phyloP scores from a whole-genome alignment of 1,284 basidiomycete genomes.

The Volvariella volvacea region DNA sequence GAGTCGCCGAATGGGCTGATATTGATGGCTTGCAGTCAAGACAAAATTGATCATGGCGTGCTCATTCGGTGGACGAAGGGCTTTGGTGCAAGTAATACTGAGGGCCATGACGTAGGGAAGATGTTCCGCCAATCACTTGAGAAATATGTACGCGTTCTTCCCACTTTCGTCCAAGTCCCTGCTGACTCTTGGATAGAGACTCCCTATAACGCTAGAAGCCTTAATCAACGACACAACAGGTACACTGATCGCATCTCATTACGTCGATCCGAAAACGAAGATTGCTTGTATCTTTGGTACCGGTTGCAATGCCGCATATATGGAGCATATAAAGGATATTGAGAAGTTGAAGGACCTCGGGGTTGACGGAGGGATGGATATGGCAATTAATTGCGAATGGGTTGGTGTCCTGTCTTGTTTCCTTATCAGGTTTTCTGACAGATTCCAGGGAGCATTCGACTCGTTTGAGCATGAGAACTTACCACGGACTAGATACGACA shows the following conservation, averaged over 20 bases:
- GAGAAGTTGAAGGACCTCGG: conserved; percentile 76
- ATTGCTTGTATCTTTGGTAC: conserved; percentile 98
- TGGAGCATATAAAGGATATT: conserved; percentile 79
- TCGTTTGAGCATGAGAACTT: conserved; percentile 94
- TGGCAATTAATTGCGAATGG: conserved; percentile 98
- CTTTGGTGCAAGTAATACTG: conserved; percentile 89
- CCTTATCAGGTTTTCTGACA: not conserved
- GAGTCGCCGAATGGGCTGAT: not conserved
- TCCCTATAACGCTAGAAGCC: conserved; percentile 76
- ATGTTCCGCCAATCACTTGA: conserved; percentile 86
- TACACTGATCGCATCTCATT: conserved; percentile 94
- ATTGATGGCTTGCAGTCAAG: conserved; percentile 54
- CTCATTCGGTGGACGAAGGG: conserved; percentile 99
- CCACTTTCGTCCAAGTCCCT: conserved; percentile 1
- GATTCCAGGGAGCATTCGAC: conserved; percentile 86
- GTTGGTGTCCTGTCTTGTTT: conserved; percentile 32
- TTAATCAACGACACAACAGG: conserved; percentile 98
- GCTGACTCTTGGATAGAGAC: conserved; percentile 31
- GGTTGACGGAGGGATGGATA: conserved; percentile 64
- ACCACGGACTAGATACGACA: conserved; percentile 92
- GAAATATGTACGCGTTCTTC: conserved; percentile 49
- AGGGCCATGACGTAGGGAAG: conserved; percentile 86
- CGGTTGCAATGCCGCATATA: conserved; percentile 97
- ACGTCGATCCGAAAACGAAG: conserved; percentile 86
- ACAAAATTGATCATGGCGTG: conserved; percentile 89